These are phyloP conservation scores for Prinsepia uniflora DNA, from an alignment of 306 rosid genomes.

Conservation along the genomic window DNA sequence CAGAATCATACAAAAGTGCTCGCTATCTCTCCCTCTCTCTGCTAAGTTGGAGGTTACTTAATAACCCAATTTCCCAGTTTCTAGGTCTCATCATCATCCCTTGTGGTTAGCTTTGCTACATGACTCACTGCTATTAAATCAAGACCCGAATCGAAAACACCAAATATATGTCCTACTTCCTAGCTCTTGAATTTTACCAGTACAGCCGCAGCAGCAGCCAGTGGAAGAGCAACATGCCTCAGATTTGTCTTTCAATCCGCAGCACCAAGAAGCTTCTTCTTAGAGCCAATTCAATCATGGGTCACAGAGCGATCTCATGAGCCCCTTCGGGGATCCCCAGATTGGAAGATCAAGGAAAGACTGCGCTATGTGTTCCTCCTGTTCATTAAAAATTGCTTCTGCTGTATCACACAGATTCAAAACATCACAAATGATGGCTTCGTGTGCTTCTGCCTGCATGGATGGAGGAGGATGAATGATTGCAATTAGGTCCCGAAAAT, in stretches of 20 bases:
- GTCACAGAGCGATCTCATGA: slow-evolving; percentile 51
- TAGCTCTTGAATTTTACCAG: slow-evolving; percentile 25
- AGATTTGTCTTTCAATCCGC: slow-evolving; percentile 17
- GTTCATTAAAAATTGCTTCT: slow-evolving; percentile 44
- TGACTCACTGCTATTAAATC: slow-evolving; percentile 21
- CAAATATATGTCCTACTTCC: slow-evolving; percentile 28
- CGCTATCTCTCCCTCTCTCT: not conserved
- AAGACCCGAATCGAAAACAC: slow-evolving; percentile 15
- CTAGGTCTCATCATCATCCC: slow-evolving; percentile 17
- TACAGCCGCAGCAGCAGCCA: slow-evolving; percentile 18
- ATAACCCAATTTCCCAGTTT: slow-evolving; percentile 14
- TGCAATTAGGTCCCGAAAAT: not conserved
- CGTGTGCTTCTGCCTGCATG: slow-evolving; percentile 67
- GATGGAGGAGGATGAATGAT: not conserved
- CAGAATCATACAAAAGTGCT: not conserved
- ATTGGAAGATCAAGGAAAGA: slow-evolving; percentile 60
- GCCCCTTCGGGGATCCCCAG: slow-evolving; percentile 60
- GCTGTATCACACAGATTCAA: slow-evolving; percentile 58
- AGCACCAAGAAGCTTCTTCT: slow-evolving; percentile 10
- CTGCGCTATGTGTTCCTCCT: slow-evolving; percentile 47
- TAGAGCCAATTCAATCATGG: slow-evolving; percentile 21
- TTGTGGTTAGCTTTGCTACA: slow-evolving; percentile 32
- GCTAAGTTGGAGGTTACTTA: not conserved
- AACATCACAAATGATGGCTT: slow-evolving; percentile 49
- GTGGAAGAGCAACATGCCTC: slow-evolving; percentile 17